Evolutionary conservation across 2,329 filamentous ascomycete genomes (phyloP), one percentile per base, ranked within the genome.

Genomic region (Metarhizium rileyi): DNA sequence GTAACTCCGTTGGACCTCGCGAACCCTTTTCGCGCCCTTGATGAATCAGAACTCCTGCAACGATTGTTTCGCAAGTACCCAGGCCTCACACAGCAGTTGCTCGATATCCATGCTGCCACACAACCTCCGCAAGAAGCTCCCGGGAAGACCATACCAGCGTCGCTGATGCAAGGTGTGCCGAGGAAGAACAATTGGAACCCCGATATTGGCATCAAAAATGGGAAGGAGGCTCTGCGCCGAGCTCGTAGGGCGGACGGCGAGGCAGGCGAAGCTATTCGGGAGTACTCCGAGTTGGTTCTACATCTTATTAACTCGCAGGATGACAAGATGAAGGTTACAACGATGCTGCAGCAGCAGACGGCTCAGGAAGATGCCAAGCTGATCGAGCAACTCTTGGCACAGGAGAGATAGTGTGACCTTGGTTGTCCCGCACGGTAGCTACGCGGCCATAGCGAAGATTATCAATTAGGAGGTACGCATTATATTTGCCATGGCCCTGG

Each of bases 241-340:
- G 74, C 76, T 30, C 70, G 76, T 50, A 67, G 68, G 28, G 69
- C 71, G 27, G 69, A 72, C 1, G 71, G 74, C n/a, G 72, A 75
- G 55, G 75, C 75, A 50, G 78, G 78, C 27, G 78, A 83, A 55
- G 80, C 70, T 4, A 68, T 85, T 27, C 68, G 75, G 47, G 81
- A 83, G 62, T 85, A 81, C 57, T 76, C 74, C 44, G 76, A 78
- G 53, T 65, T 83, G 22, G 71, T 84, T 18, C 58, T 75, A 44
- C 68, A 73, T 50, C 63, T 81, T 30, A 66, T 81, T 49, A 63
- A 66, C 41, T 33, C 23, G 1, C 61, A 64, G 33, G 60, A 56
- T 22, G 55, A 56, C 7, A 56, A 56, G 8, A 53, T 57, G 3
- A 64, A 71, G 25, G 61, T 67, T 7, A 63, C 66, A 6, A 63